phyloP scores from a whole-genome alignment of 768 basidiomycete genomes.

The Ramaria sp. region DNA sequence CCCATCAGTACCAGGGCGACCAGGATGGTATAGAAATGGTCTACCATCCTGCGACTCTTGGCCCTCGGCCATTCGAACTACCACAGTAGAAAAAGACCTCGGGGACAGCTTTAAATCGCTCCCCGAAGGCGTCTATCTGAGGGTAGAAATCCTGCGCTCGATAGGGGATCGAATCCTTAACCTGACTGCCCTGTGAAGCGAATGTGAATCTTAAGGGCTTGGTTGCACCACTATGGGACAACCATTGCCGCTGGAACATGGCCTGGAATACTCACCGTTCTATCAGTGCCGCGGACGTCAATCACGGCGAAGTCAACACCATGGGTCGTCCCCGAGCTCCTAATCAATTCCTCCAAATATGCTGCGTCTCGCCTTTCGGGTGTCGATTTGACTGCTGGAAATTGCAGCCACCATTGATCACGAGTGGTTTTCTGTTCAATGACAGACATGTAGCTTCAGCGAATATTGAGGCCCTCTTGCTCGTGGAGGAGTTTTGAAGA shows the following conservation, averaged over 20 bases:
- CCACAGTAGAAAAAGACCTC: constrained; percentile 46
- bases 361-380: neutral
- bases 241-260: neutral
- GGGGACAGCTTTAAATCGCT: constrained; percentile 27
- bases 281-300: constrained; percentile 40
- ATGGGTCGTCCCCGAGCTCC: neutral
- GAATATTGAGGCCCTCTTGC: no score
- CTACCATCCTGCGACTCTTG: constrained; percentile 47
- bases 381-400: neutral
- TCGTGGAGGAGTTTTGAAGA: no score
- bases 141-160: constrained; percentile 43
- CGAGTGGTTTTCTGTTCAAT: neutral
- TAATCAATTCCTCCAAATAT: neutral
- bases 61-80: constrained; percentile 40
- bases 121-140: constrained; percentile 30
- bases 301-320: constrained; percentile 29
- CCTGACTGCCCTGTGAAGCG: constrained; percentile 37
- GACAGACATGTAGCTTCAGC: neutral
- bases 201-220: neutral
- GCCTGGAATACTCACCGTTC: constrained; percentile 23
- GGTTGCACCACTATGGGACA: no score
- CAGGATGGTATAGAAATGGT: neutral
- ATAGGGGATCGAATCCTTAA: constrained; percentile 38
- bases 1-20: neutral
- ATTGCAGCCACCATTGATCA: neutral